Base-by-base conservation (phyloP, 1,139 yeast species). In the Groenewaldozyma auringiensis region DNA sequence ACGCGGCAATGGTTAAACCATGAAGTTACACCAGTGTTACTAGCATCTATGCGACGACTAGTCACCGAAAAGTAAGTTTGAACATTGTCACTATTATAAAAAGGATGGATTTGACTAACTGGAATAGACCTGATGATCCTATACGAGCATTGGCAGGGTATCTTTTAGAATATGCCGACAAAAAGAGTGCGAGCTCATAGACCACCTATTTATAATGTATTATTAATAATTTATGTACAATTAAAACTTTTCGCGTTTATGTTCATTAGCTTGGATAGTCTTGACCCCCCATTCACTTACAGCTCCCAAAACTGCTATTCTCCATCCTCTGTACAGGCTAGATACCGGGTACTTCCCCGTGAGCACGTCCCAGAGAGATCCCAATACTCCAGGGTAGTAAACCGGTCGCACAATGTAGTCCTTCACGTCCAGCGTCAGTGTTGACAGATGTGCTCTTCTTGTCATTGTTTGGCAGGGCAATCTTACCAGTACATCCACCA, bases 401-500 rank as follows among this genome's bases (percentile, higher is more conserved):
- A 52, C 55, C 2, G 69, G 69, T n/a, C 53, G 56, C 34, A 69
- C 52, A 21, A 70, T 58, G 31, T 60, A 50, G n/a, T 53, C 45
- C 13, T 45, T 44, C 2, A 53, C 55, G 13, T 49, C 40, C 27
- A 64, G 56, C 17, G 55, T 47, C 50, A 87, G 69, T 61, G 78
- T 81, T 46, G 77, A 69, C 9, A 87, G 78, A 60, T 89, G 96
- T 14, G 92, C 87, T 54, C 96, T 80, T 48, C 94, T 74, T 50
- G 86, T 72, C 44, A 92, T 65, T 21, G 95, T 88, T 59, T 92
- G 98, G 47, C 88, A 75, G 1, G 98, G 98, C 50, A 92, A 70
- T 61, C 81, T 81, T 50, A 88, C 74, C 50, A 83, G 78, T 38
- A 89, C 71, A 54, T 87, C 95, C 55, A 76, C 52, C 14, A 82